Evolutionary conservation across 768 basidiomycete species (phyloP), one percentile per base, ranked within the genome.

Genomic region (Nidularia pulvinata): DNA sequence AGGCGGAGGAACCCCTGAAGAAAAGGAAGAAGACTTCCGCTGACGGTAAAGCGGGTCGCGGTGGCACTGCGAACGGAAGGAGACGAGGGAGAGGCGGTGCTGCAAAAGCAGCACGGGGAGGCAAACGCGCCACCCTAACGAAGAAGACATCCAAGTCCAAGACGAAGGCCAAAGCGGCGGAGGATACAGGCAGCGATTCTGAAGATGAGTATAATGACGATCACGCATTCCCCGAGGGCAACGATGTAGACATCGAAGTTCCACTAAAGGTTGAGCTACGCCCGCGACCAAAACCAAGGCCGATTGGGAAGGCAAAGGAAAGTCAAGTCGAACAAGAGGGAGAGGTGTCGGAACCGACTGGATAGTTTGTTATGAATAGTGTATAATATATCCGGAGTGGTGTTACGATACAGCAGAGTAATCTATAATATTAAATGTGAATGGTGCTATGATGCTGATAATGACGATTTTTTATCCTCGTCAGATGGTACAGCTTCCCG

Each of bases 231-330:
- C 11, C 46, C 13, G 36, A 13, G 16, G 48, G 36, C 32, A 25
- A 35, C 10, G 33, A 13, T 32, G 58, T 53, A 10, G 42, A 55
- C n/a, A 47, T 56, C n/a, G 51, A 60, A 14, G 57, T 53, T 33
- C 67, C 67, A 11, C 61, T 67, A 25, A 62, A 59, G 4, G 65
- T 71, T 0, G 65, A 66, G 33, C 55, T 80, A 35, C 75, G 81
- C 16, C 76, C 77, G 16, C 69, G 78, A 36, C 73, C 73, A 36
- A 76, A 71, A 56, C 70, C 69, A 48, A 55, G 60, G 11, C 60
- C 60, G 30, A 19, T 49, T 9, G 7, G 46, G 19, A 52, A 52
- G 36, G 33, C 33, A 33, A 35, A 46, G 56, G 51, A 65, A 58
- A 47, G 55, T 49, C 33, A 45, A 57, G 49, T 30, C 39, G 6